Conservation (phyloP, 495 filamentous ascomycete species). For the Cairneyella variabilis region DNA sequence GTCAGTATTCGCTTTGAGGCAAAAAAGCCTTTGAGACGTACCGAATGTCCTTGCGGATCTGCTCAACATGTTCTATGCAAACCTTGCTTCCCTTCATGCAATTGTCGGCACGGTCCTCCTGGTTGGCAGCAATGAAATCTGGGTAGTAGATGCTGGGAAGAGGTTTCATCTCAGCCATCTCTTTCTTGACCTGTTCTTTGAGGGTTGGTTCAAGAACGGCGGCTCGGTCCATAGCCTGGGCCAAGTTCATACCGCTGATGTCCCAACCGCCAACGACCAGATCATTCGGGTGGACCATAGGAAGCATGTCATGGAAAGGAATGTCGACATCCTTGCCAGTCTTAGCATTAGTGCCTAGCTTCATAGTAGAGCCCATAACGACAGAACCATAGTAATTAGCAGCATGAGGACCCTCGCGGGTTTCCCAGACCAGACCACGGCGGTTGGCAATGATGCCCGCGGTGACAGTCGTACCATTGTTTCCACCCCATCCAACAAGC, state of each 20-base stretch:
- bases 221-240: constrained; percentile 92
- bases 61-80: constrained; percentile 80
- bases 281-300: constrained; percentile 98
- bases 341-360: constrained; percentile 83
- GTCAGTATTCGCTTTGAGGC: constrained; percentile 18
- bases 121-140: constrained; percentile 98
- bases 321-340: constrained; percentile 92
- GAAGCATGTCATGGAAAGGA: constrained; percentile 88
- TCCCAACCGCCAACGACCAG: constrained; percentile 96
- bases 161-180: constrained; percentile 86
- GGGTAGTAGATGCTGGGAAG: constrained; percentile 97
- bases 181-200: constrained; percentile 83
- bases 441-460: constrained; percentile 97
- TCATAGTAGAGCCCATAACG: constrained; percentile 94
- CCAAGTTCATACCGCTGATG: constrained; percentile 84
- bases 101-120: constrained; percentile 96
- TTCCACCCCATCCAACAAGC: constrained; percentile 97
- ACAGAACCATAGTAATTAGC: constrained; percentile 99
- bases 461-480: constrained; percentile 97
- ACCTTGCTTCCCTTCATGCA: constrained; percentile 80
- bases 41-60: constrained; percentile 93
- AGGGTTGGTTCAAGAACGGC: constrained; percentile 89
- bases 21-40: constrained; percentile 35
- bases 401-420: constrained; percentile 75
- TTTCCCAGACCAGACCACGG: constrained; percentile 82